A percentile compares a stretch with the other conserved stretches of the same genome.
Conservation (phyloP, 306 rosid species). For the Glycine soja region DNA sequence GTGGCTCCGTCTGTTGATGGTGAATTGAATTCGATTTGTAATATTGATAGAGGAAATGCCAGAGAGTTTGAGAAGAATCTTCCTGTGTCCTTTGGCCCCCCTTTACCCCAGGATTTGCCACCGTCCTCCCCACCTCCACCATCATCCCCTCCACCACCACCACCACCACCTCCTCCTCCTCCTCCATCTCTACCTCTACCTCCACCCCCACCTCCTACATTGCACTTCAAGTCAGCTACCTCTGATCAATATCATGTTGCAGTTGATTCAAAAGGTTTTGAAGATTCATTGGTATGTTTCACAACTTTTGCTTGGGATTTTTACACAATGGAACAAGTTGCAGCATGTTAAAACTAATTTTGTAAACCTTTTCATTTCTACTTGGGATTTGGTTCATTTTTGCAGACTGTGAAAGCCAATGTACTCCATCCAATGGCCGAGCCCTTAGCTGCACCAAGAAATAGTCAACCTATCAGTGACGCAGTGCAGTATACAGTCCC, state of each 20-base stretch:
- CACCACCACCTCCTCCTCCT: constrained; percentile 48
- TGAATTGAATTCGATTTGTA: constrained; percentile 60
- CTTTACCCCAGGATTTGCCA: constrained; percentile 72
- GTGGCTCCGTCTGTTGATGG: constrained; percentile 87
- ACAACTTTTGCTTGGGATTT: constrained; percentile 25
- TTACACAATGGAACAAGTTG: constrained; percentile 9
- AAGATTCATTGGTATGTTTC: constrained; percentile 66
- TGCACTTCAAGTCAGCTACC: constrained; percentile 45
- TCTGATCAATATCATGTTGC: constrained; percentile 56
- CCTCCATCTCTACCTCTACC: constrained; percentile 48
- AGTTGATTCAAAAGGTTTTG: constrained; percentile 59
- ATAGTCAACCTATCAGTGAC: constrained; percentile 63
- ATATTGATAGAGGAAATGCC: constrained; percentile 43
- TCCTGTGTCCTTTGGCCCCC: constrained; percentile 61
- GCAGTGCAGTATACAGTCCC: constrained; percentile 56
- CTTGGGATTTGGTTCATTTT: constrained; percentile 33
- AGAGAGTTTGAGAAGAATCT: constrained; percentile 56
- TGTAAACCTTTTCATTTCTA: constrained; percentile 23
- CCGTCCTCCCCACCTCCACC: constrained; percentile 80
- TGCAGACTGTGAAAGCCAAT: constrained; percentile 67
- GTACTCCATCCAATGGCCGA: constrained; percentile 57
- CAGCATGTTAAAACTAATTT: constrained; percentile 37
- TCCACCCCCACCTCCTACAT: constrained; percentile 46
- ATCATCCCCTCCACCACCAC: constrained; percentile 72
- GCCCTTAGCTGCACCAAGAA: constrained; percentile 63